Base-by-base conservation (phyloP, 805 yeast genomes). In the Cyberlindnera samutprakarnensis region DNA sequence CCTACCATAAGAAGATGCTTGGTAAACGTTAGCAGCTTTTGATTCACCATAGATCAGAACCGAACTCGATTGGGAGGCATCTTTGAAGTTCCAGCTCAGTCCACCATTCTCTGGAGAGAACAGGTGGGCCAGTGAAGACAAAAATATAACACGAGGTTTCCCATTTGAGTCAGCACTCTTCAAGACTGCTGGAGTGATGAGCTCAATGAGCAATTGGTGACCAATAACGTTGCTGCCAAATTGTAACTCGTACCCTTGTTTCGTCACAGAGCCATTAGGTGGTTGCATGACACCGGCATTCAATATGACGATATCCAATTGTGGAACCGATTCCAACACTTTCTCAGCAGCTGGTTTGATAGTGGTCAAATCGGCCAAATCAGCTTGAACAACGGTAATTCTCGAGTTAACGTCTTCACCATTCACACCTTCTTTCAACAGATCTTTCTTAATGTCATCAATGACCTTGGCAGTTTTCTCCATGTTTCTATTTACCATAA, bases 141-240 rank as follows among this genome's bases (percentile, higher is more conserved):
- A 55, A 64, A 72, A 70, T 7, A 70, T 59, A 21, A 70, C 53
- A 30, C 76, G 54, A 7, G 64, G 54, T 1, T 49, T 37, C 13
- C 51, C 43, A 10, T 52, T 44, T 2, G 35, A 33, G 25, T 47
- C 36, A 3, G 61, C 55, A 3, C 68, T 51, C 18, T 54, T 42
- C 16, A 56, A 35, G 13, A 71, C 37, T 5, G 66, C 37, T 7
- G 67, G 66, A 17, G 53, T 54, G 28, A 68, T 44, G 17, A 56
- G 45, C 33, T 57, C 56, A 38, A 67, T 63, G 14, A 71, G 48
- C n/a, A 68, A 44, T 32, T 58, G 66, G 18, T 70, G 68, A 2
- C 68, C 76, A 12, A 72, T 40, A 14, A 47, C 59, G 45, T 71
- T 72, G 14, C 64, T 61, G 8, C 72, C 76, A 25, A 68, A 48